Conservation (phyloP, 2,329 filamentous ascomycete species). For the Talaromyces rugulosus region DNA sequence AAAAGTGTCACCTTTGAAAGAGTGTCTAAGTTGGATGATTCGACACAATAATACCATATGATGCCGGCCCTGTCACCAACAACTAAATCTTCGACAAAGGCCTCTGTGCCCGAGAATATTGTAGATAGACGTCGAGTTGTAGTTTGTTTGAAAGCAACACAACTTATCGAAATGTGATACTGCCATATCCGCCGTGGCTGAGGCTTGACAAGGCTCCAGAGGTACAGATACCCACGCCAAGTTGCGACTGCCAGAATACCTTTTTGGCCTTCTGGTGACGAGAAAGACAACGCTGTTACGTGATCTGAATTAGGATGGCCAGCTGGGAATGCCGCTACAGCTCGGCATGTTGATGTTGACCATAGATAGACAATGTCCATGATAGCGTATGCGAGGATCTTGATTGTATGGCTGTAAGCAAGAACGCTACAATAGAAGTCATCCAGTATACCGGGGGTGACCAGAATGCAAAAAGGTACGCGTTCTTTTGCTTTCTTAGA, state of each 20-base stretch:
- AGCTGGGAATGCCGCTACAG: slow-evolving; percentile 55
- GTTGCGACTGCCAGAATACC: slow-evolving; percentile 82
- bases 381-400: slow-evolving; percentile 79
- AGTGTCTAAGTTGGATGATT: slow-evolving; percentile 64
- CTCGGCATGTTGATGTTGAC: slow-evolving; percentile 71
- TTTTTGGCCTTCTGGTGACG: slow-evolving; percentile 68
- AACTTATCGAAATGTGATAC: slow-evolving; percentile 70
- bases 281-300: slow-evolving; percentile 86
- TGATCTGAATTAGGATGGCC: slow-evolving; percentile 42
- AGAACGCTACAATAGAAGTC: slow-evolving; percentile 94
- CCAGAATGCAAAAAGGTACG: slow-evolving; percentile 73
- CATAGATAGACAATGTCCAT: slow-evolving; percentile 78
- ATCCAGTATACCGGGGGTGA: slow-evolving; percentile 79
- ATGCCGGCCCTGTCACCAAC: slow-evolving; percentile 80
- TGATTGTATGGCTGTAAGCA: slow-evolving; percentile 71
- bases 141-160: slow-evolving; percentile 73
- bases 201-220: slow-evolving; percentile 68
- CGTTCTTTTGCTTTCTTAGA: not conserved
- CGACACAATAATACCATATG: slow-evolving; percentile 82
- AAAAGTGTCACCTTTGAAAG: slow-evolving; percentile 60
- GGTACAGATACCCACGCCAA: slow-evolving; percentile 67
- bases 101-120: slow-evolving; percentile 44
- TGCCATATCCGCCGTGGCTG: slow-evolving; percentile 69
- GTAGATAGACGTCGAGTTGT: slow-evolving; percentile 49
- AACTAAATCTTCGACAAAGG: slow-evolving; percentile 75